These are phyloP conservation scores for Hylodesmum podocarpum DNA, from an alignment of 306 rosid species.

Conservation along the genomic window DNA sequence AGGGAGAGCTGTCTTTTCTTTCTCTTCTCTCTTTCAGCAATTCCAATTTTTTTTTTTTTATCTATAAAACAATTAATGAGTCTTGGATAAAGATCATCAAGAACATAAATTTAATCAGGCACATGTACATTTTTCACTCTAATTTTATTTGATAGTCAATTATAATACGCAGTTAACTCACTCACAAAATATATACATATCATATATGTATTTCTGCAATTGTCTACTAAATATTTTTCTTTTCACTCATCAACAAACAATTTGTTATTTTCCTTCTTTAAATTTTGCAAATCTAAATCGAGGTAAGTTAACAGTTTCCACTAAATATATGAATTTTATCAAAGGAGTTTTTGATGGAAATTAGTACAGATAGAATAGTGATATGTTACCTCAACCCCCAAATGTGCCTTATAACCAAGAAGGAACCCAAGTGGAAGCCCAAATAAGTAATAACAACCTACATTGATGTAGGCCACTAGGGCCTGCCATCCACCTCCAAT, in stretches of 20 bases:
- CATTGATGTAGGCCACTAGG: conserved; percentile 75
- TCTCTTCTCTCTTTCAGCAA: neutral
- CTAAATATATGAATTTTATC: neutral
- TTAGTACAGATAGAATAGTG: neutral
- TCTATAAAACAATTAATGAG: neutral
- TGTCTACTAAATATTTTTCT: too few species aligned
- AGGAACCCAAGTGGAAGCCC: conserved; percentile 75
- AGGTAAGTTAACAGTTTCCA: neutral
- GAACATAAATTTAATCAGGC: neutral
- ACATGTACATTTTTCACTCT: neutral
- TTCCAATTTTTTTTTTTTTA: neutral
- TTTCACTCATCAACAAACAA: neutral
- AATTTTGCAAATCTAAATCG: neutral
- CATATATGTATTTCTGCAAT: too few species aligned
- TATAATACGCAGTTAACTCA: too few species aligned
- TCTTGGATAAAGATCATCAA: neutral
- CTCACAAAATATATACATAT: too few species aligned
- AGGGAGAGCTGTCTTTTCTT: neutral
- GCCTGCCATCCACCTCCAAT: conserved; percentile 96
- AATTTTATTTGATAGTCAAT: too few species aligned
- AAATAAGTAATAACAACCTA: conserved; percentile 75
- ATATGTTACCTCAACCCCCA: conserved; percentile 65
- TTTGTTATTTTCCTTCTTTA: neutral
- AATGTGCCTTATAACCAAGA: conserved; percentile 60
- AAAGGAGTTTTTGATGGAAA: neutral